Base-by-base conservation (phyloP, 2,329 filamentous ascomycete genomes). In the Ophiocordyceps camponoti-floridani region DNA sequence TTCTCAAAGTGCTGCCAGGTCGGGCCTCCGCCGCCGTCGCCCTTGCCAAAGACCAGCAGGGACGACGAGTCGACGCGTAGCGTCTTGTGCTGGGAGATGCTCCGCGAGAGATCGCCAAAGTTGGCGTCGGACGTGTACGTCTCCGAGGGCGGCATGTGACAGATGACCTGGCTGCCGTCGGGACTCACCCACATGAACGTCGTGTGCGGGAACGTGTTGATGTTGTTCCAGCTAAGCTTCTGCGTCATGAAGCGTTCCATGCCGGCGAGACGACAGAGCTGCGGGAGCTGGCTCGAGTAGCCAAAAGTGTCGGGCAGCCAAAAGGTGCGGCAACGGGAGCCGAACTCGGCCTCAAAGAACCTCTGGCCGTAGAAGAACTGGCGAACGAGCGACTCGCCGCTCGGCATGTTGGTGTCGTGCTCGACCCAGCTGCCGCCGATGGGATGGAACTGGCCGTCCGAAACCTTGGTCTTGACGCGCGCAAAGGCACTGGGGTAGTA, bases 171-270 rank as follows among this genome's bases (percentile, higher is more conserved):
- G 56, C 84, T 94, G 47, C 91, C 89, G 60, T 98, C 91, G 13
- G 95, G 75, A 12, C 87, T 78, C 30, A 98, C 88, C 91, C 91
- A 98, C 62, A 94, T 94, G 71, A 98, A 98, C 0, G 91, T 96
- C 6, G 91, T 96, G 58, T 96, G 91, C 0, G 91, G 91, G 65
- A 96, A 98, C 57, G 84, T 94, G 66, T 96, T 96, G 72, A 96
- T 96, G 60, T 96, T 96, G 68, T 96, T 96, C 91, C 91, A 98
- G 68, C 89, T 96, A 47, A 98, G 70, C 67, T 98, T 98, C 62
- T 98, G 91, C 0, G 91, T 98, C 56, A 98, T 82, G 69, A 98
- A 98, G 31, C 89, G 78, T 47, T 77, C 84, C 91, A 98, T 96
- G 18, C 87, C 89, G n/a, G 91, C 84, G 27, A 95, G 68, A 4